Percentiles rank a stretch among this genome's conserved stretches.
These are phyloP conservation scores for Gossypium turneri DNA, from an alignment of 345 rosid genomes.

Conservation along the genomic window DNA sequence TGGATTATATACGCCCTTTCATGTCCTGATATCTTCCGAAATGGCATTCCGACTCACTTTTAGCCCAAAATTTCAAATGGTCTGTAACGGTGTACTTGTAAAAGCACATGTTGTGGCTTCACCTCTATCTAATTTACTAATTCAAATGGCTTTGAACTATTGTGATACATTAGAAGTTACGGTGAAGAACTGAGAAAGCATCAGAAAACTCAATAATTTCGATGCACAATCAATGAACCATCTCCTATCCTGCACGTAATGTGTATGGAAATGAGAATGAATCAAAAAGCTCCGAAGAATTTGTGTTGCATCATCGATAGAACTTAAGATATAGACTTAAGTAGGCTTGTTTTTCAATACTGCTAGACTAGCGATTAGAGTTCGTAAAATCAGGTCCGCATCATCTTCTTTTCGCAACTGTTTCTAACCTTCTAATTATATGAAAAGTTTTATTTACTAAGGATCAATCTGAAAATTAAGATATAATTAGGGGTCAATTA, in stretches of 20 bases:
- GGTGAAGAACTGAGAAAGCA: not conserved
- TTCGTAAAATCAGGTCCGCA: not conserved
- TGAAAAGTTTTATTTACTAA: no score
- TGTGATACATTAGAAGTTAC: not conserved
- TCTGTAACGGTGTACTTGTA: not conserved
- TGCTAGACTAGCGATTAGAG: not conserved
- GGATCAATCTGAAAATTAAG: no score
- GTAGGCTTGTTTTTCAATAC: not conserved
- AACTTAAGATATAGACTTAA: not conserved
- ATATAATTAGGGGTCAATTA: no score
- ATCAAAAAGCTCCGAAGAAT: not conserved
- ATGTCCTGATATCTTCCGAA: no score
- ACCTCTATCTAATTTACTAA: not conserved
- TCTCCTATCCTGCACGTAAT: not conserved
- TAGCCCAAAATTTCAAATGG: not conserved
- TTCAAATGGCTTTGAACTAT: not conserved
- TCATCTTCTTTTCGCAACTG: not conserved
- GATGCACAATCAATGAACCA: not conserved
- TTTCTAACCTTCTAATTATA: constrained; percentile 3
- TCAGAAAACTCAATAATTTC: constrained; percentile 1
- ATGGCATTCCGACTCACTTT: not conserved
- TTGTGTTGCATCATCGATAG: not conserved
- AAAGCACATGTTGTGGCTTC: not conserved
- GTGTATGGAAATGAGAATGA: not conserved
- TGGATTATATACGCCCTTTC: not conserved